A percentile compares a stretch with the other conserved stretches of the same genome.
Evolutionary conservation across 352 stramenopile genomes (phyloP).

Genomic region (Phytophthora cajani): DNA sequence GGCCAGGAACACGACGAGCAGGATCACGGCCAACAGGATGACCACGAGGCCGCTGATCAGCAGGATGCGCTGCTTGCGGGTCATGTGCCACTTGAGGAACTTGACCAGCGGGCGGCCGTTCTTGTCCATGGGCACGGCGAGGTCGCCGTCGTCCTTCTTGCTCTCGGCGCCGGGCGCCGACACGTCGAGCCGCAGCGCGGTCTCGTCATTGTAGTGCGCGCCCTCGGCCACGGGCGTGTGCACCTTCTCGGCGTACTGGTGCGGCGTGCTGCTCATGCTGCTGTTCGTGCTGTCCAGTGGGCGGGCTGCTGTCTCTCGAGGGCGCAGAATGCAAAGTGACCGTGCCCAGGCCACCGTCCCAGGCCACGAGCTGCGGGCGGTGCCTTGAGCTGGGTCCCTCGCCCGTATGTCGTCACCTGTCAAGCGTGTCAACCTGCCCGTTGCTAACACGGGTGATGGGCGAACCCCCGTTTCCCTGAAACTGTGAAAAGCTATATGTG

Average conservation of each 20-base stretch:
- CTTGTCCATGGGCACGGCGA: slow-evolving; percentile 23
- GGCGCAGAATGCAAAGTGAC: slow-evolving; percentile 29
- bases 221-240: slow-evolving; percentile 32
- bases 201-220: slow-evolving; percentile 38
- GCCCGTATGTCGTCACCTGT: slow-evolving; percentile 13
- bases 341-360: background rate
- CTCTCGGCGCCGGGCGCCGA: slow-evolving; percentile 31
- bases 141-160: slow-evolving; percentile 45
- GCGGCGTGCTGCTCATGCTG: slow-evolving; percentile 30
- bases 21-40: slow-evolving; percentile 46
- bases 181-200: slow-evolving; percentile 35
- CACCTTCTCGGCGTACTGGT: slow-evolving; percentile 27
- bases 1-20: slow-evolving; percentile 73
- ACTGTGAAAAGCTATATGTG: background rate
- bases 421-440: slow-evolving; percentile 9
- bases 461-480: background rate
- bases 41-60: slow-evolving; percentile 51
- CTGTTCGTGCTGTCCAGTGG: background rate
- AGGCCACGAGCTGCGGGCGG: background rate
- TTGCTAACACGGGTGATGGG: slow-evolving; percentile 13
- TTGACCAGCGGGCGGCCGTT: slow-evolving; percentile 36
- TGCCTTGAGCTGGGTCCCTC: slow-evolving; percentile 14
- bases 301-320: slow-evolving; percentile 1
- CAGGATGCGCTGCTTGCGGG: slow-evolving; percentile 56
- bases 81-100: slow-evolving; percentile 66